These are phyloP conservation scores for Ramaria sp. DNA, from an alignment of 768 basidiomycete genomes.

Conservation along the genomic window DNA sequence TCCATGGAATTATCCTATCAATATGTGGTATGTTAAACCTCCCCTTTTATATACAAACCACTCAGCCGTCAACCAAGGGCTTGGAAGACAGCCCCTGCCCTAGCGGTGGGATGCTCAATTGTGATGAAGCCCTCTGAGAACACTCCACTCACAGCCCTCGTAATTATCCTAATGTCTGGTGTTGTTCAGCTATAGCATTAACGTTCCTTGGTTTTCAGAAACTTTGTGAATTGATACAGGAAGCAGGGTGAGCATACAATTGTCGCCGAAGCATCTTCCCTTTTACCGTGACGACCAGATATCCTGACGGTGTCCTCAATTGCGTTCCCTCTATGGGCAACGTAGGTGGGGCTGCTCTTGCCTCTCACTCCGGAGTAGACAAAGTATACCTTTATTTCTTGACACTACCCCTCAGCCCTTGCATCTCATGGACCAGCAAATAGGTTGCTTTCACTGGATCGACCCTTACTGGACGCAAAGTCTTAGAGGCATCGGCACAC, in stretches of 20 bases:
- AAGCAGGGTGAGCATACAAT: slow-evolving; percentile 56
- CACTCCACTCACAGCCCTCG: slow-evolving; percentile 74
- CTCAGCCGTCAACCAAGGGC: slow-evolving; percentile 31
- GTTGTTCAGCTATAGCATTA: neutral
- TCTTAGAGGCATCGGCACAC: slow-evolving; percentile 87
- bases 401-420: neutral
- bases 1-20: slow-evolving; percentile 90
- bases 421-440: neutral
- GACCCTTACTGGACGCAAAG: slow-evolving; percentile 77
- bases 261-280: neutral
- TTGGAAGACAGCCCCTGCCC: slow-evolving; percentile 91
- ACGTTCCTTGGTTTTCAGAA: slow-evolving; percentile 34
- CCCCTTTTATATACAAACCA: neutral
- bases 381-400: slow-evolving; percentile 28
- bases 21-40: slow-evolving; percentile 52
- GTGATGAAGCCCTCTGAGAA: slow-evolving; percentile 93
- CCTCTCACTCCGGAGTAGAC: slow-evolving; percentile 77
- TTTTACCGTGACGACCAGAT: slow-evolving; percentile 31
- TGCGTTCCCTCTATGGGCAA: slow-evolving; percentile 74
- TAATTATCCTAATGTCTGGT: slow-evolving; percentile 22
- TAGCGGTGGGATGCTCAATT: slow-evolving; percentile 86
- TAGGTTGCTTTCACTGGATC: slow-evolving; percentile 87
- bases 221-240: slow-evolving; percentile 70
- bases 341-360: slow-evolving; percentile 77
- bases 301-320: slow-evolving; percentile 88